phyloP scores from a whole-genome alignment of 148 eudicot genomes.

The Camellia japonica region DNA sequence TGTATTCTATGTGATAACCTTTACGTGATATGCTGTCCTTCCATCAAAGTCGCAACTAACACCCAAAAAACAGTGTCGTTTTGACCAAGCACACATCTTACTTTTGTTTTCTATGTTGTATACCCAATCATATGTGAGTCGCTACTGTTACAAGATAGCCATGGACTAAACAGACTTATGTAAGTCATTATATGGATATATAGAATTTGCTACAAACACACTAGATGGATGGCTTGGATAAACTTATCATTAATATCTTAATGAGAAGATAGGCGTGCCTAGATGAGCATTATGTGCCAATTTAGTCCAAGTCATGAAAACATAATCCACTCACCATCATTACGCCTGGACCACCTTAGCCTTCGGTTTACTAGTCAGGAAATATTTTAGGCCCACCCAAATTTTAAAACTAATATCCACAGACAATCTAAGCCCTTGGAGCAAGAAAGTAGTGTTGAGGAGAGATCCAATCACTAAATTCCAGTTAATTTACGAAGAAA shows the following conservation, averaged over 20 bases:
- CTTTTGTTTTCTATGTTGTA: too few species aligned
- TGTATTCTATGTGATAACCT: too few species aligned
- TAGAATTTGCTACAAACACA: too few species aligned
- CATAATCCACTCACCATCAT: neutral
- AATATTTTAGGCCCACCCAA: neutral
- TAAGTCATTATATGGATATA: too few species aligned
- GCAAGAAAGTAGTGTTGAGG: neutral
- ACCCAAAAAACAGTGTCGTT: too few species aligned
- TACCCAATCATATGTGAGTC: too few species aligned
- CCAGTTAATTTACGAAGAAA: neutral
- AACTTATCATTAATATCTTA: neutral
- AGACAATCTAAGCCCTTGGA: neutral
- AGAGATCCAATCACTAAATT: constrained; percentile 3
- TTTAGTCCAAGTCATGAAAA: neutral
- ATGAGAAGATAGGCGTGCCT: neutral
- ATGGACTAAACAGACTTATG: too few species aligned
- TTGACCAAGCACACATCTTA: too few species aligned
- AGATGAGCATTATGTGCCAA: neutral
- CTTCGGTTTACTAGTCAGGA: neutral
- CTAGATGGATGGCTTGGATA: neutral
- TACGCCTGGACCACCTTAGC: neutral
- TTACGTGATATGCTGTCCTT: too few species aligned
- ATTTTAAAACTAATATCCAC: neutral
- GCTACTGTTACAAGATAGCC: too few species aligned
- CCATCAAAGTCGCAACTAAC: too few species aligned